Evolutionary conservation across 179 eudicot species (phyloP), one percentile per base, ranked within the genome.

Genomic region (Beta lomatogona): DNA sequence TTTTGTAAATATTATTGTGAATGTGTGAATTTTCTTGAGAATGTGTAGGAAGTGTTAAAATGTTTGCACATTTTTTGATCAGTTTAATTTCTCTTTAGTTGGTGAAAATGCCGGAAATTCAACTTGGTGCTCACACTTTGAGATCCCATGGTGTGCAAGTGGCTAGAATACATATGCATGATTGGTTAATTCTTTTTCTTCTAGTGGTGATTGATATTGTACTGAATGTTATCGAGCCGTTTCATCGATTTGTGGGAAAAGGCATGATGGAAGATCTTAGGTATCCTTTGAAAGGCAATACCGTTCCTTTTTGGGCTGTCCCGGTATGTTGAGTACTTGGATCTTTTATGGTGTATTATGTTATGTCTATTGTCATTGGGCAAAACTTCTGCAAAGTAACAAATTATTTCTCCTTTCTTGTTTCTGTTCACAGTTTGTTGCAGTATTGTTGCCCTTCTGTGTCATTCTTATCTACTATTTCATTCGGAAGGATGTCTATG

Each of bases 231-330:
- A 96, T 96, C 52, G 96, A 96, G 80, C 99, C 99, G 46, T 96
- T 92, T 87, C 93, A 96, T 74, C 94, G 99, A 46, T 96, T 90
- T 84, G 97, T 96, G 61, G 98, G 99, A 73, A 86, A 85, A 85
- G 93, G 85, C 45, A 96, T 94, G 99, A 90, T 96, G 96, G 89
- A 87, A 46, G 97, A 93, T 82, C 91, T 96, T 66, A 92, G 82
- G 88, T 96, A 89, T 88, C 99, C 97, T 10, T 73, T 89, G 28
- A 88, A 96, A 85, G 86, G 83, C 82, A 94, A 92, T 79, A 96
- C 99, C 21, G 84, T 94, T 78, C 99, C 98, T 72, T 73, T 90
- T 73, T 91, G 96, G 98, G 89, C 88, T 65, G 93, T 79, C 19
- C 85, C 85, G 69, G 85, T 82, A 54, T 63, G 85, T 73, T 55